These are phyloP conservation scores for Pneumocystis canis DNA, from an alignment of 1,139 yeast genomes.

Conservation along the genomic window DNA sequence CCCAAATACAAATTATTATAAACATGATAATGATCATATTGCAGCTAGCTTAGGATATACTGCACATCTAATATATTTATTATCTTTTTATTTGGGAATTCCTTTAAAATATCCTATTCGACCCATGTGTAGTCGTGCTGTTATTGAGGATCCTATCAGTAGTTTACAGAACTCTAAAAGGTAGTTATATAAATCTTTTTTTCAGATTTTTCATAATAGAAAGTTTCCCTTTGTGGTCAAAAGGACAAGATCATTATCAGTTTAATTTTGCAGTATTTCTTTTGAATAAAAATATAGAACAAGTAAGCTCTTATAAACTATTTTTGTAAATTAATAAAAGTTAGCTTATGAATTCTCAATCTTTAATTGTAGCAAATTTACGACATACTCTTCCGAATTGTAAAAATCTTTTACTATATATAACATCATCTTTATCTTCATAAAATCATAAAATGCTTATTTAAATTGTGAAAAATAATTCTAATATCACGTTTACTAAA, in stretches of 20 bases:
- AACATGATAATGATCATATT: constrained; percentile 18
- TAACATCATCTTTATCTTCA: neutral
- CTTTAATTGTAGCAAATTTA: constrained; percentile 25
- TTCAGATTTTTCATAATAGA: constrained; percentile 6
- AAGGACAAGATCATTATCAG: constrained; percentile 33
- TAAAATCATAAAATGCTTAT: neutral
- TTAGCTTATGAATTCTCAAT: constrained; percentile 27
- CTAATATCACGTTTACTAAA: neutral
- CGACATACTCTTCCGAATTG: constrained; percentile 29
- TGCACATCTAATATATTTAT: constrained; percentile 30
- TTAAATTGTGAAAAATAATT: neutral
- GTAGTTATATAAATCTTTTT: constrained; percentile 1
- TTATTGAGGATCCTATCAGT: constrained; percentile 34
- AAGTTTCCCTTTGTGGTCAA: constrained; percentile 36
- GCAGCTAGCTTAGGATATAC: constrained; percentile 40
- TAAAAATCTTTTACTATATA: constrained; percentile 24
- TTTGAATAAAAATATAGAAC: constrained; percentile 37
- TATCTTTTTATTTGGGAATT: constrained; percentile 33
- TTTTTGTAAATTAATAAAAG: neutral
- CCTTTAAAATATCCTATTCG: constrained; percentile 40
- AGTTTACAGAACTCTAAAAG: neutral
- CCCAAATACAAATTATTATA: neutral
- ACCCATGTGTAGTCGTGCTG: constrained; percentile 38
- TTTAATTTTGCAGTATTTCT: constrained; percentile 40
- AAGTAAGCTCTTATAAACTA: constrained; percentile 14